phyloP scores from a whole-genome alignment of 192 early-diverging fungal genomes.

The Podila epigama region DNA sequence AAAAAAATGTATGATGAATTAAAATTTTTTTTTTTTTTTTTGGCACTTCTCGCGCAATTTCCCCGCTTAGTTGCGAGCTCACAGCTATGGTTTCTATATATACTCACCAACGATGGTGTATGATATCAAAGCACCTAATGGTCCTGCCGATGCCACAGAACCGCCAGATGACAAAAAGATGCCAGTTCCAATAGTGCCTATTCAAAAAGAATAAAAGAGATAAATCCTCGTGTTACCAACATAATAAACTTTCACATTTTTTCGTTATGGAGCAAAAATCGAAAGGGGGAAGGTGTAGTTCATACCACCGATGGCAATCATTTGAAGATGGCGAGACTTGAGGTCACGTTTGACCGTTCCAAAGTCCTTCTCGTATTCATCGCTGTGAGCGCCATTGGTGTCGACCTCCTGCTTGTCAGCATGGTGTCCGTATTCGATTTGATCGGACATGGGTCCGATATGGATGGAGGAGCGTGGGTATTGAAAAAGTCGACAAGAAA shows the following conservation, averaged over 20 bases:
- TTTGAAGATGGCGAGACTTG: conserved; percentile 70
- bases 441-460: background rate
- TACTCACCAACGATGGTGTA: conserved; percentile 53
- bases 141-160: conserved; percentile 75
- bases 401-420: background rate
- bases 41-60: background rate
- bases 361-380: background rate
- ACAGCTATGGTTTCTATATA: too few relatives aligned
- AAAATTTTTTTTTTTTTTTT: background rate
- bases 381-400: background rate
- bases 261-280: too few relatives aligned
- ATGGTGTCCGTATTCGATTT: background rate
- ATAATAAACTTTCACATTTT: background rate
- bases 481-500: background rate
- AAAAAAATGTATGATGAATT: too few relatives aligned
- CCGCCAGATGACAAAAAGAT: conserved; percentile 79
- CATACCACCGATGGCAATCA: conserved; percentile 74
- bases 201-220: background rate
- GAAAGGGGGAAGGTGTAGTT: too few relatives aligned
- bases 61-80: too few relatives aligned
- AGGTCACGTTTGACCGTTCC: conserved; percentile 57
- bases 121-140: conserved; percentile 76
- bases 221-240: background rate
- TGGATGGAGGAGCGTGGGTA: background rate
- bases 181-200: conserved; percentile 60